A percentile compares a stretch with the other conserved stretches of the same genome.
Conservation (phyloP, 192 early-diverging fungal genomes). For the Umbelopsis vinacea region DNA sequence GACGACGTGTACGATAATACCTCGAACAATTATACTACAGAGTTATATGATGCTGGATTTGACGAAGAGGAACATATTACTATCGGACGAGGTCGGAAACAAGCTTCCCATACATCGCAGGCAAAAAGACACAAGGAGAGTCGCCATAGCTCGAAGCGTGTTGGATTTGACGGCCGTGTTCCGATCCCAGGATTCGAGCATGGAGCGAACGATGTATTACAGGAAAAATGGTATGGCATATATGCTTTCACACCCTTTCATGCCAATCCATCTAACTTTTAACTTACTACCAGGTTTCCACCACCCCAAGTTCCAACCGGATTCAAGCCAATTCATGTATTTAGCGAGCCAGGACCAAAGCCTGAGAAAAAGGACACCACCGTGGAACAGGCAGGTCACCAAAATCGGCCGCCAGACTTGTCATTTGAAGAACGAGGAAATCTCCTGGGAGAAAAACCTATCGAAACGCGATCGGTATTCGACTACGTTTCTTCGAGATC, state of each 20-base stretch:
- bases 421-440: conserved; percentile 59
- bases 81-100: conserved; percentile 40
- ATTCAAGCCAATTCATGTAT: conserved; percentile 27
- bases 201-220: conserved; percentile 15
- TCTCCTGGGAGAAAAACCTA: conserved; percentile 72
- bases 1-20: conserved; percentile 45
- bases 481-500: conserved; percentile 66
- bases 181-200: conserved; percentile 33
- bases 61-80: conserved; percentile 29
- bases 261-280: not conserved
- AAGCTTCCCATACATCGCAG: not conserved
- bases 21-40: conserved; percentile 23
- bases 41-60: conserved; percentile 30
- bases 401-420: conserved; percentile 23
- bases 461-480: conserved; percentile 75
- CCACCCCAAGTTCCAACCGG: conserved; percentile 33
- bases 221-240: conserved; percentile 35
- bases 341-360: conserved; percentile 10
- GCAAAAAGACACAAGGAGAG: conserved; percentile 9
- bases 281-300: conserved; percentile 27
- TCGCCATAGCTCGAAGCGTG: conserved; percentile 16
- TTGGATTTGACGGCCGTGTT: conserved; percentile 25
- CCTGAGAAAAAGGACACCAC: not conserved
- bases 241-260: not conserved
- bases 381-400: not conserved